Evolutionary conservation across 306 rosid species (phyloP), one percentile per base, ranked within the genome.

Genomic region (Glycine tomentella): DNA sequence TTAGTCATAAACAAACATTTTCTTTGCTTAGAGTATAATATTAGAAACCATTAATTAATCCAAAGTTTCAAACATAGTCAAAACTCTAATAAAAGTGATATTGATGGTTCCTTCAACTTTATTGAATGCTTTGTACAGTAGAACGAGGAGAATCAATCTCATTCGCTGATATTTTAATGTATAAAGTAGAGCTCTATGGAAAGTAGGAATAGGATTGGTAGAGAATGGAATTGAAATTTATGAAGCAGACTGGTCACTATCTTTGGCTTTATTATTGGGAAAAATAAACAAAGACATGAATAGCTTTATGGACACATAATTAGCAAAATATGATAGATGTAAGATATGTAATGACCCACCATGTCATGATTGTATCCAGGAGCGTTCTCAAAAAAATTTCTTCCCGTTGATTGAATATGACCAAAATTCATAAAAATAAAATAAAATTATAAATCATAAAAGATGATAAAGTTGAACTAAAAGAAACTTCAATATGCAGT

Each of bases 1-100:
- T 36, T 61, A 81, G 63, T 52, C 17, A 79, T 63, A 63, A 55
- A 12, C 69, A 75, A 52, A 81, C 38, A 72, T 10, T 68, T 69
- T 11, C 80, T 83, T 85, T 88, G 81, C 86, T 81, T 84, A 69
- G 67, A 84, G 75, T 83, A 77, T 20, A 78, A 78, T 65, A 71
- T 9, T 74, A 71, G 48, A 75, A 49, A 56, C 56, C 74, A 69
- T 17, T 69, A 69, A 17, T 6, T 20, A 69, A 45, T 45, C 75
- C n/a, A n/a, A 81, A 56, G 20, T 64, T 64, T 64, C 49, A 13
- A 63, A 63, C 15, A 11, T 42, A 66, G 67, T 85, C 81, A 82
- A 72, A 64, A 57, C 68, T 25, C 15, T 69, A 25, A 85, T 69
- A 25, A 85, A 83, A 83, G 79, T 16, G 44, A 65, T 44, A 36